Conservation (phyloP, 768 basidiomycete genomes). For the Boletus sp. region DNA sequence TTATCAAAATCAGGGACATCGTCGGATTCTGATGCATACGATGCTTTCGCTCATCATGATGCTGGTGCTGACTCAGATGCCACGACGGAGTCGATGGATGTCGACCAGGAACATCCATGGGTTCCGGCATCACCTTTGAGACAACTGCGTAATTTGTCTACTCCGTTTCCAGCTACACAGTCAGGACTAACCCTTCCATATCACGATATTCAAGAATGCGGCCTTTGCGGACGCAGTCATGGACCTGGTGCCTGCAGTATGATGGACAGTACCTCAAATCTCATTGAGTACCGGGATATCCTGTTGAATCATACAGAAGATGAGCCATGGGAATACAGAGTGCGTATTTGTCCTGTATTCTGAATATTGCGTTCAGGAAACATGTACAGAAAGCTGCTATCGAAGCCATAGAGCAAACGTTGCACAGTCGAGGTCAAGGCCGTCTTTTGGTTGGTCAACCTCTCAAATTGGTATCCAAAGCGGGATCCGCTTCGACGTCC, state of each 20-base stretch:
- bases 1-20: conserved; percentile 31
- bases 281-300: conserved; percentile 69
- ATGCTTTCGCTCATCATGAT: conserved; percentile 17
- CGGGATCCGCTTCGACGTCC: conserved; percentile 13
- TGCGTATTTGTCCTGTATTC: conserved; percentile 32
- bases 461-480: conserved; percentile 48
- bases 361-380: conserved; percentile 5
- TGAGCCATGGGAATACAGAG: conserved; percentile 66
- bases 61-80: conserved; percentile 24
- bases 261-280: conserved; percentile 62
- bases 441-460: conserved; percentile 64
- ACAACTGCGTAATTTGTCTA: conserved; percentile 1
- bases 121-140: neutral
- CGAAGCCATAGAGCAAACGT: conserved; percentile 62
- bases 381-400: conserved; percentile 58
- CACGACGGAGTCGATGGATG: conserved; percentile 25
- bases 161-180: conserved; percentile 3
- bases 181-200: neutral
- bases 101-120: conserved; percentile 2
- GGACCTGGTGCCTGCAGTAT: conserved; percentile 55
- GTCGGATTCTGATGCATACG: conserved; percentile 43
- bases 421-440: conserved; percentile 54
- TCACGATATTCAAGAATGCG: conserved; percentile 40
- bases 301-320: conserved; percentile 61
- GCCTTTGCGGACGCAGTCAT: conserved; percentile 60